phyloP scores from a whole-genome alignment of 2,329 filamentous ascomycete species.

The Neonectria coccinea region DNA sequence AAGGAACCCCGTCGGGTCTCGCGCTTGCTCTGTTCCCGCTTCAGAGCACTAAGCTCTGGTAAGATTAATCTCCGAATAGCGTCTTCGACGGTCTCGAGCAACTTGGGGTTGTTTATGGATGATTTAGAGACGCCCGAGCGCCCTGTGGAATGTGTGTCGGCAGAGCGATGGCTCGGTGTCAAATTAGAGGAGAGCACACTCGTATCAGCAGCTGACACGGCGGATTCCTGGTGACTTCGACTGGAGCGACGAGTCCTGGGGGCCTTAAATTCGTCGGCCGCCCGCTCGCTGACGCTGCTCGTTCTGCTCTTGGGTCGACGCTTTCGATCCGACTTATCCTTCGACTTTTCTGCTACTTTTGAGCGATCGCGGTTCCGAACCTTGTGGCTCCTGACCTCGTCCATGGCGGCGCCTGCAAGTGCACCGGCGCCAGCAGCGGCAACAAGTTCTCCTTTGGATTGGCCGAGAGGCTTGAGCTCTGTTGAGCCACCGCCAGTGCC shows the following conservation, averaged over 20 bases:
- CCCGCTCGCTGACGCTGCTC: slow-evolving; percentile 62
- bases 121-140: slow-evolving; percentile 69
- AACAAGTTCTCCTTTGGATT: slow-evolving; percentile 54
- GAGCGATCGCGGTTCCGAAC: slow-evolving; percentile 58
- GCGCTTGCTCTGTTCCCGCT: slow-evolving; percentile 86
- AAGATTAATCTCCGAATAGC: slow-evolving; percentile 90
- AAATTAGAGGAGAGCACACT: slow-evolving; percentile 66
- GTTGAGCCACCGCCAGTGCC: slow-evolving; percentile 63
- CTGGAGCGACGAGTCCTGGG: slow-evolving; percentile 62
- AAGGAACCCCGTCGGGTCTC: slow-evolving; percentile 76
- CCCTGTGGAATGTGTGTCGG: slow-evolving; percentile 63
- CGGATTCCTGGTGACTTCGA: slow-evolving; percentile 64
- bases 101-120: slow-evolving; percentile 90
- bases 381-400: slow-evolving; percentile 59
- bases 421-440: slow-evolving; percentile 51
- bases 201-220: slow-evolving; percentile 65
- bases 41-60: slow-evolving; percentile 90
- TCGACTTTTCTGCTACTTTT: slow-evolving; percentile 55
- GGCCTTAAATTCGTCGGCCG: slow-evolving; percentile 59
- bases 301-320: slow-evolving; percentile 61
- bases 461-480: slow-evolving; percentile 55
- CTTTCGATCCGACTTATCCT: slow-evolving; percentile 64
- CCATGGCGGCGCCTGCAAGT: slow-evolving; percentile 54
- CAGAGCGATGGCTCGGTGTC: slow-evolving; percentile 66
- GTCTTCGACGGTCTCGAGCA: slow-evolving; percentile 92